A percentile compares a stretch with the other conserved stretches of the same genome.
Conservation (phyloP, 805 yeast species). For the Kazachstania africana region DNA sequence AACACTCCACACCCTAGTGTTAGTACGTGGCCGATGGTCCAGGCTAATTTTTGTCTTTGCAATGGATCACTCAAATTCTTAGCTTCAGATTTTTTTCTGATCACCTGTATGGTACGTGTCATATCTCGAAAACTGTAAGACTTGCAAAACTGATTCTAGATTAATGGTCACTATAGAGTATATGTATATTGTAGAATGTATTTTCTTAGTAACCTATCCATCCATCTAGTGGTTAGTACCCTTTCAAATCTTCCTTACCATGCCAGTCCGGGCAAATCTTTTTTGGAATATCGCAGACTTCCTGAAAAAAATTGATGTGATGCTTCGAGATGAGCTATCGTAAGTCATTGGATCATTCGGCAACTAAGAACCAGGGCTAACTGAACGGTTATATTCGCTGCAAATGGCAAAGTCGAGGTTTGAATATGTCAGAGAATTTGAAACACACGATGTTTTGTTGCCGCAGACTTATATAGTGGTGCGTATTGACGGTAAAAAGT, state of each 20-base stretch:
- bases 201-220: no score
- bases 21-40: slow-evolving; percentile 22
- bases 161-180: background rate
- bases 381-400: no score
- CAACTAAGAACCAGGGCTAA: no score
- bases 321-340: no score
- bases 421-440: slow-evolving; percentile 80
- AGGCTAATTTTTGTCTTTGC: slow-evolving; percentile 14
- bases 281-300: no score
- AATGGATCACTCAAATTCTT: slow-evolving; percentile 12
- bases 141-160: background rate
- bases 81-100: slow-evolving; percentile 14
- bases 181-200: background rate
- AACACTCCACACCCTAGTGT: slow-evolving; percentile 18
- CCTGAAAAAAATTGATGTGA: no score
- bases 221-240: no score
- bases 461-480: slow-evolving; percentile 77
- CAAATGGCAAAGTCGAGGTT: slow-evolving; percentile 77
- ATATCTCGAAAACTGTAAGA: slow-evolving; percentile 4
- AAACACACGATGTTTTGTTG: slow-evolving; percentile 55
- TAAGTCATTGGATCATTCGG: no score
- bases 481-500: slow-evolving; percentile 88
- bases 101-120: slow-evolving; percentile 15
- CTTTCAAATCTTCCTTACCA: no score
- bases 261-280: no score